Conservation (phyloP, 1,139 yeast species). For the Pneumocystis wakefieldiae region DNA sequence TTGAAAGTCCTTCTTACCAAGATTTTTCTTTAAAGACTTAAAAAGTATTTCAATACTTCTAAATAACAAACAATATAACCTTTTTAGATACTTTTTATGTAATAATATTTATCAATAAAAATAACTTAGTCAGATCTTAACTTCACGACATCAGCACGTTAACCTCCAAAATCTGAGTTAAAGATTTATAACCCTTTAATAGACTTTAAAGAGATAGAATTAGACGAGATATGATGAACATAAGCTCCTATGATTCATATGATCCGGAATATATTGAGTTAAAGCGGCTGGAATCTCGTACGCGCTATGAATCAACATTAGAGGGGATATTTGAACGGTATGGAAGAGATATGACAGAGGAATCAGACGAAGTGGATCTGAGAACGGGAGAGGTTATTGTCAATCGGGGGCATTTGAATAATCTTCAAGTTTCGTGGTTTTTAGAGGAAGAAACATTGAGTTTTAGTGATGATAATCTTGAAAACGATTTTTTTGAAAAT, state of each 20-base stretch:
- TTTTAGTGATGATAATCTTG: neutral
- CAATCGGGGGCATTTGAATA: constrained; percentile 5
- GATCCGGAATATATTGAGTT: constrained; percentile 21
- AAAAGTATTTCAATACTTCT: neutral
- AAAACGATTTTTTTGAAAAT: neutral
- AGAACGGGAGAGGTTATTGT: constrained; percentile 9
- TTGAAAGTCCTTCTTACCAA: neutral
- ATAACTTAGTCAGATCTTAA: too few relatives aligned
- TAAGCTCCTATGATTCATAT: neutral
- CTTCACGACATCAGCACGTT: too few relatives aligned
- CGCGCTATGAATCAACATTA: constrained; percentile 3
- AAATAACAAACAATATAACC: neutral
- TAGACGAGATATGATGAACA: neutral
- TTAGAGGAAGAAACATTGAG: neutral
- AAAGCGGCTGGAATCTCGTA: constrained; percentile 9
- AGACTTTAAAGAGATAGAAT: neutral
- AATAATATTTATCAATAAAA: too few relatives aligned
- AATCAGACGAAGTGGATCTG: constrained; percentile 8
- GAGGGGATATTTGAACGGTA: constrained; percentile 13
- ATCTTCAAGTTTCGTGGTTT: neutral
- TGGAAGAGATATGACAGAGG: constrained; percentile 12
- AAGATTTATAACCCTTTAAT: neutral
- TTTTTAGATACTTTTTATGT: neutral
- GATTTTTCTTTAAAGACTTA: neutral
- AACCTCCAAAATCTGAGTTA: neutral